Base-by-base conservation (phyloP, 805 yeast genomes). In the Metschnikowia noctiluminum region DNA sequence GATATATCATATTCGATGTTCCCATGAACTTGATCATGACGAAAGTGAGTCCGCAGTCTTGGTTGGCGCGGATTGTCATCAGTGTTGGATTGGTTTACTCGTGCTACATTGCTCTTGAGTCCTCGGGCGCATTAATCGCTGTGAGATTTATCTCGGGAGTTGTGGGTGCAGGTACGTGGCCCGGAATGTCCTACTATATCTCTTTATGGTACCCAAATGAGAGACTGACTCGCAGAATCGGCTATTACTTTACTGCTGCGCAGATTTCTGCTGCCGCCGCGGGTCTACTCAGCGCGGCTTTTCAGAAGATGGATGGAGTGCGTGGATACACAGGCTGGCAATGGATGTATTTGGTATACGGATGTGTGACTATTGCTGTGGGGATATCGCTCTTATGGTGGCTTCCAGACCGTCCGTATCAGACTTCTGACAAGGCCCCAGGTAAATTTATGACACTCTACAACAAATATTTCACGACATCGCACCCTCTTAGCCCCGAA, bases 1-100 rank as follows among this genome's bases (percentile, higher is more conserved):
- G 91, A 6, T 87, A 80, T 63, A 87, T 89, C 55, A 70, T 89
- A 38, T 89, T 89, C 61, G 96, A 89, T 65, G 82, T 89, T 34
- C 96, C 96, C 32, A 87, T 87, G 91, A 89, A 89, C 65, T 73
- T 89, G 57, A 69, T 81, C 43, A 87, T 89, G 95, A 88, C 95
- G n/a, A 73, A 75, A 47, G 77, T 87, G 8, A 83, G 90, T 26
- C 96, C 96, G 2, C 94, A 89, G 58, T 78, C 85, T 1, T 89
- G 96, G 96, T 69, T 89, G 53, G 74, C 88, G 8, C 79, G 96
- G 64, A 88, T 86, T 56, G 84, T 87, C 34, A 71, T 86, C 37
- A 74, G 88, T 28, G 88, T 89, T 39, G 96, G 96, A 9, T 57
- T 87, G 38, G 89, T 87, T 1, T 87, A 86, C 60, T 63, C 87